Percentiles rank a stretch among this genome's conserved stretches.
Conservation (phyloP, 371 early-diverging fungal genomes). For the Rhizopus arrhizus region DNA sequence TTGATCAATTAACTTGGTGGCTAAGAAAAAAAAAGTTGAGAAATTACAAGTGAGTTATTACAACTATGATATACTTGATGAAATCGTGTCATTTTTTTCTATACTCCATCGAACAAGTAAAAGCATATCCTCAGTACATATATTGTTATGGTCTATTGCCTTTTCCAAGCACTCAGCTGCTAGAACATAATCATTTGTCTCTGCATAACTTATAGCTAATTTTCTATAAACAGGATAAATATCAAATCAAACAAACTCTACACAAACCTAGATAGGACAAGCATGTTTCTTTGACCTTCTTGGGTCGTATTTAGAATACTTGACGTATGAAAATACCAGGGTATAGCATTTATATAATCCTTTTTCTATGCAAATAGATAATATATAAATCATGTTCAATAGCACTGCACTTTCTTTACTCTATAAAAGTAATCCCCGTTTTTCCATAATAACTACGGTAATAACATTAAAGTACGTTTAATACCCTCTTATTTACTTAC, state of each 20-base stretch:
- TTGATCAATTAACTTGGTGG: background rate
- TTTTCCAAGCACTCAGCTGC: conserved; percentile 2
- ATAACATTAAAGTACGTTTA: background rate
- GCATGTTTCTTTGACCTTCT: background rate
- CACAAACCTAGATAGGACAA: background rate
- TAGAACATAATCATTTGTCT: background rate
- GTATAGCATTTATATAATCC: conserved; percentile 5
- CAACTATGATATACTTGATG: background rate
- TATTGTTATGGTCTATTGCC: background rate
- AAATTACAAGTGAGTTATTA: background rate
- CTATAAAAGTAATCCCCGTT: conserved; percentile 16
- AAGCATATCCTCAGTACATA: background rate
- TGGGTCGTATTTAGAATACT: background rate
- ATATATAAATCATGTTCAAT: no score
- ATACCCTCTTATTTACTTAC: conserved; percentile 1
- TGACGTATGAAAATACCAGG: conserved; percentile 8
- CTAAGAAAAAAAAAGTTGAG: background rate
- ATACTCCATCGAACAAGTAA: background rate
- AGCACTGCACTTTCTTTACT: background rate
- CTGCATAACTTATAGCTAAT: conserved; percentile 7
- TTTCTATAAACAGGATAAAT: background rate
- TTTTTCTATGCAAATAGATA: background rate
- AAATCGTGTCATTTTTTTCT: background rate
- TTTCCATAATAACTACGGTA: conserved; percentile 18
- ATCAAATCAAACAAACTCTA: background rate